A percentile compares a stretch with the other conserved stretches of the same genome.
Conservation (phyloP, 257 asterid species). For the Fraxinus excelsior region DNA sequence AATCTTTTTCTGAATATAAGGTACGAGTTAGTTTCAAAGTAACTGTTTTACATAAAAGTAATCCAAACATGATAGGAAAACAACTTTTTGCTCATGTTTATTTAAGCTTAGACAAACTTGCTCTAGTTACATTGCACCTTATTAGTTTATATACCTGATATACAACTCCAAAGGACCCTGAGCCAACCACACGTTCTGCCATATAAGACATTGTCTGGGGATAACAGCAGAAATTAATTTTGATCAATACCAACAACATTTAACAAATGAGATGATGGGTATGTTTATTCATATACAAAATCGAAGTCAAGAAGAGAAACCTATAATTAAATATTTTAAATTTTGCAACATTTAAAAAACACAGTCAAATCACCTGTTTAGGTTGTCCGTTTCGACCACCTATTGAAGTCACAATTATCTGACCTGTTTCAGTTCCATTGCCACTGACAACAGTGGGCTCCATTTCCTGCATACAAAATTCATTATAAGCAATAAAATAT, state of each 20-base stretch:
- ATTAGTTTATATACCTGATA: not conserved
- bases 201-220: conserved; percentile 49
- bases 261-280: not conserved
- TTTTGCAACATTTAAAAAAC: not conserved
- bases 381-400: conserved; percentile 41
- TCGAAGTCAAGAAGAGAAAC: not conserved
- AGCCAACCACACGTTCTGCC: conserved; percentile 59
- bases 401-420: conserved; percentile 43
- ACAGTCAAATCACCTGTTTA: conserved; percentile 35
- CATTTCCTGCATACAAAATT: conserved; percentile 45
- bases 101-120: not conserved
- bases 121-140: not conserved
- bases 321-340: not conserved
- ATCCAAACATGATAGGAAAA: too few relatives aligned
- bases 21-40: too few relatives aligned
- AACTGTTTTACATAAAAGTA: not conserved
- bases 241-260: not conserved
- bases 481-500: not conserved
- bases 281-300: not conserved
- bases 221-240: not conserved
- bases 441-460: conserved; percentile 53
- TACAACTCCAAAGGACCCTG: conserved; percentile 51
- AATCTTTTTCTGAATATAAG: too few relatives aligned
- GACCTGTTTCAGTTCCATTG: conserved; percentile 53
- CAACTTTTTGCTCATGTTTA: too few relatives aligned